These are phyloP conservation scores for Geotrichum cucujoidarum DNA, from an alignment of 1,139 yeast genomes.

Conservation along the genomic window DNA sequence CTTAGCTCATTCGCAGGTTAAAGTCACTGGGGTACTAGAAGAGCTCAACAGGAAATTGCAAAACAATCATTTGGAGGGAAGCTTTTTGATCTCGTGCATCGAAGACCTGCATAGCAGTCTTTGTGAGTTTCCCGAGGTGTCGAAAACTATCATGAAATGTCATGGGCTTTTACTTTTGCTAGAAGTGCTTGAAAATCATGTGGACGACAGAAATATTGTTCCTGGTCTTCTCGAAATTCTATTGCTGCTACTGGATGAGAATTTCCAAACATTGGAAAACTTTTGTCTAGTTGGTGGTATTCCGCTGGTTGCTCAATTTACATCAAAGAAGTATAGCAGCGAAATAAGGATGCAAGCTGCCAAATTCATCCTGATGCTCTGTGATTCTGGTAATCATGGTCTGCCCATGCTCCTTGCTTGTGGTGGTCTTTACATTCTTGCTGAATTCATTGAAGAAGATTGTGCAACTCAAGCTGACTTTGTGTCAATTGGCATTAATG, in stretches of 20 bases:
- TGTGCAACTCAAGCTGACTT: slow-evolving; percentile 45
- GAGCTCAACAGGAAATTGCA: slow-evolving; percentile 21
- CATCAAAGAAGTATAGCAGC: slow-evolving; percentile 39
- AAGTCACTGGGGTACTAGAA: slow-evolving; percentile 23
- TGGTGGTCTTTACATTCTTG: slow-evolving; percentile 51
- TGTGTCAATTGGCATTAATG: slow-evolving; percentile 46
- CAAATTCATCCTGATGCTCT: slow-evolving; percentile 39
- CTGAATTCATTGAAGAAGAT: slow-evolving; percentile 54
- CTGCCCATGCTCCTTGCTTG: slow-evolving; percentile 51
- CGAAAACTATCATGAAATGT: slow-evolving; percentile 39
- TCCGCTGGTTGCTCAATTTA: slow-evolving; percentile 46
- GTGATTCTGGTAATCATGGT: slow-evolving; percentile 41
- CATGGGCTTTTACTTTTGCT: slow-evolving; percentile 49
- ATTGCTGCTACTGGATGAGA: slow-evolving; percentile 40
- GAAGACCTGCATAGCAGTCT: slow-evolving; percentile 9
- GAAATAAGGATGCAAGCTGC: slow-evolving; percentile 46
- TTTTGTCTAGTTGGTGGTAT: slow-evolving; percentile 57
- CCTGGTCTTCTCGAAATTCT: slow-evolving; percentile 43
- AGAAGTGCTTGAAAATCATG: slow-evolving; percentile 42
- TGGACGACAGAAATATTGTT: slow-evolving; percentile 30
- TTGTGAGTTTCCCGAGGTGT: slow-evolving; percentile 24
- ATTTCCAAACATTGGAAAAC: slow-evolving; percentile 44
- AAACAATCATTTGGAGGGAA: not conserved
- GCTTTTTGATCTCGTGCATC: slow-evolving; percentile 7
- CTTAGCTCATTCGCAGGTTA: slow-evolving; percentile 24